Conservation (phyloP, 371 early-diverging fungal species). For the Batkoa obscura region DNA sequence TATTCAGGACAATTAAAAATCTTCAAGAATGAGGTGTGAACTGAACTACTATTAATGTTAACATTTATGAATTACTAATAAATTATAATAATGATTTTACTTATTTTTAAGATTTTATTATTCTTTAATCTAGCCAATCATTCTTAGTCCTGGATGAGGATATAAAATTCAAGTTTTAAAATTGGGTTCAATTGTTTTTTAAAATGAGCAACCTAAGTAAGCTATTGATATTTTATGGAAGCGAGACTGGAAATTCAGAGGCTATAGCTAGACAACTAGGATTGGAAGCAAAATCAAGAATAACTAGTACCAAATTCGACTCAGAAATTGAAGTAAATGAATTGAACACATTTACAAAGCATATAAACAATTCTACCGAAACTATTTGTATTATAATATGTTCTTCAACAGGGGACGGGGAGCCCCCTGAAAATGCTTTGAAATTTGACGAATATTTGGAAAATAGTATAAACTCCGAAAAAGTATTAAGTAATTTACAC, state of each 20-base stretch:
- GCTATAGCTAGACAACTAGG: not conserved
- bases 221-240: not conserved
- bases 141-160: too few relatives aligned
- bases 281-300: not conserved
- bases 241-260: slow-evolving; percentile 1
- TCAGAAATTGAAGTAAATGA: not conserved
- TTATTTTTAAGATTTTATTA: too few relatives aligned
- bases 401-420: slow-evolving; percentile 92
- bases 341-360: not conserved
- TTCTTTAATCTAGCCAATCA: too few relatives aligned
- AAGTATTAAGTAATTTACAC: not conserved
- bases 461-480: not conserved
- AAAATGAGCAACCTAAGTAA: not conserved
- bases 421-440: slow-evolving; percentile 78
- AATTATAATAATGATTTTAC: too few relatives aligned
- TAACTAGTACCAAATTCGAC: not conserved
- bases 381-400: slow-evolving; percentile 51
- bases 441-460: slow-evolving; percentile 27
- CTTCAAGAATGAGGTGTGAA: too few relatives aligned
- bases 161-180: too few relatives aligned
- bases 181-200: too few relatives aligned
- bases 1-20: too few relatives aligned
- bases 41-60: too few relatives aligned
- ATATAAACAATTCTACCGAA: slow-evolving; percentile 4
- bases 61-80: too few relatives aligned